These are phyloP conservation scores for Alloascoidea hylecoeti DNA, from an alignment of 805 yeast species.

Conservation along the genomic window DNA sequence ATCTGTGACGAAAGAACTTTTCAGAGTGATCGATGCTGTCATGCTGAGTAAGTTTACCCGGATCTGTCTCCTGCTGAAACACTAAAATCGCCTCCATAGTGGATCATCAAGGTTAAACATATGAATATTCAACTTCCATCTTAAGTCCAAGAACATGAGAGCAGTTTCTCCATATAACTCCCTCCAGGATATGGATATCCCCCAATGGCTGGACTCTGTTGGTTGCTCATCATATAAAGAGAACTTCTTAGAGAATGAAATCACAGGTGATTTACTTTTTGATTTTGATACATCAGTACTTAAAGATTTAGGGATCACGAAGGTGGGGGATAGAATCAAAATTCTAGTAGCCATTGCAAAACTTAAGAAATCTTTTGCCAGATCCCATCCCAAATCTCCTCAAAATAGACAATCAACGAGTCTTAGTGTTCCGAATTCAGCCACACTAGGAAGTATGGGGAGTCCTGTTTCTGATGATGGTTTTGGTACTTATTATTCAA, in stretches of 20 bases:
- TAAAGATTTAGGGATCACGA: slow-evolving; percentile 57
- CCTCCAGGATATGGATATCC: background rate
- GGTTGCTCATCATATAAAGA: background rate
- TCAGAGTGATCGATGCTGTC: too few species aligned
- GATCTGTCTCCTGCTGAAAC: too few species aligned
- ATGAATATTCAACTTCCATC: too few species aligned
- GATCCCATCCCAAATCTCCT: slow-evolving; percentile 8
- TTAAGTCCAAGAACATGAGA: too few species aligned
- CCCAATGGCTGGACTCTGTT: background rate
- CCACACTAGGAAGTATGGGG: slow-evolving; percentile 1
- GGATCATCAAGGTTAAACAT: too few species aligned
- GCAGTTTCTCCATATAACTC: too few species aligned
- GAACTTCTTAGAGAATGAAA: slow-evolving; percentile 27
- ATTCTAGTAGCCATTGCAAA: slow-evolving; percentile 42
- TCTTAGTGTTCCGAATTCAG: slow-evolving; percentile 5
- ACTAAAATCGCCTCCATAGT: too few species aligned
- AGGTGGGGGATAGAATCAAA: slow-evolving; percentile 73
- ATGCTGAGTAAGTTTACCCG: too few species aligned
- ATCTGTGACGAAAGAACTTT: too few species aligned
- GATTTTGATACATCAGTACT: slow-evolving; percentile 53
- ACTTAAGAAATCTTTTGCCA: slow-evolving; percentile 6
- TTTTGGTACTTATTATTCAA: background rate
- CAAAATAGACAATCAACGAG: slow-evolving; percentile 1
- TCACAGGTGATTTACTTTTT: slow-evolving; percentile 39
- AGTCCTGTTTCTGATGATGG: background rate